A percentile compares a stretch with the other conserved stretches of the same genome.
phyloP scores from a whole-genome alignment of 306 rosid species.

The Ormosia semicastrata region DNA sequence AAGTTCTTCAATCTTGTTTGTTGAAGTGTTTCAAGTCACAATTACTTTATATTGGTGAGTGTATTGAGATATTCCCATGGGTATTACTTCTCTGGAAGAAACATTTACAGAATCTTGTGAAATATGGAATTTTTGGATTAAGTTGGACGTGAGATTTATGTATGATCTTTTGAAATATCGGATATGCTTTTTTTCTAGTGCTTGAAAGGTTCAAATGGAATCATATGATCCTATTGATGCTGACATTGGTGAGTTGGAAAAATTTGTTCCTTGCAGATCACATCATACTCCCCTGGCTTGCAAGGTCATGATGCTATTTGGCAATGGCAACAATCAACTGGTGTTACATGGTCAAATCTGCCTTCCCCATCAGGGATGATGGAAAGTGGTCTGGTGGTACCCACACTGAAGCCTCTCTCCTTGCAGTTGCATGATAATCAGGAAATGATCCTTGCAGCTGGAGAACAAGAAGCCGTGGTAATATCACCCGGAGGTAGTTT shows the following conservation, averaged over 20 bases:
- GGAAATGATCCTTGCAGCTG: slow-evolving; percentile 90
- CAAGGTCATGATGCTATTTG: slow-evolving; percentile 89
- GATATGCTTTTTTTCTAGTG: not conserved
- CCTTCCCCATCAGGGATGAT: slow-evolving; percentile 96
- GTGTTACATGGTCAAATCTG: slow-evolving; percentile 91
- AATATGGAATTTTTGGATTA: not conserved
- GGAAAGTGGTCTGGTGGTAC: slow-evolving; percentile 78
- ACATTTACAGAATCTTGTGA: not conserved
- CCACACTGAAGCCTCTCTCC: slow-evolving; percentile 79
- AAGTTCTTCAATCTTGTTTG: not conserved
- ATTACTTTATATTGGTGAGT: not conserved
- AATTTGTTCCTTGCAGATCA: slow-evolving; percentile 56
- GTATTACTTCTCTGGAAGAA: slow-evolving; percentile 6
- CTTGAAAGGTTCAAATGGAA: not conserved
- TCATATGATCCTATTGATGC: slow-evolving; percentile 1
- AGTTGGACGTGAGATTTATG: not conserved
- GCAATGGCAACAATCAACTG: slow-evolving; percentile 94
- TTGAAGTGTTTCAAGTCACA: not conserved
- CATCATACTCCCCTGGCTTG: slow-evolving; percentile 92
- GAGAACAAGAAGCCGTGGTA: slow-evolving; percentile 91
- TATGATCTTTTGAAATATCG: not conserved
- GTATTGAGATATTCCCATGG: not conserved
- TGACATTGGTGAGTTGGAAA: slow-evolving; percentile 4
- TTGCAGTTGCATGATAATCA: slow-evolving; percentile 61
- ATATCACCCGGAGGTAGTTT: slow-evolving; percentile 87